Evolutionary conservation across 2,329 filamentous ascomycete genomes (phyloP).

Genomic region (Sclerotinia subarctica): DNA sequence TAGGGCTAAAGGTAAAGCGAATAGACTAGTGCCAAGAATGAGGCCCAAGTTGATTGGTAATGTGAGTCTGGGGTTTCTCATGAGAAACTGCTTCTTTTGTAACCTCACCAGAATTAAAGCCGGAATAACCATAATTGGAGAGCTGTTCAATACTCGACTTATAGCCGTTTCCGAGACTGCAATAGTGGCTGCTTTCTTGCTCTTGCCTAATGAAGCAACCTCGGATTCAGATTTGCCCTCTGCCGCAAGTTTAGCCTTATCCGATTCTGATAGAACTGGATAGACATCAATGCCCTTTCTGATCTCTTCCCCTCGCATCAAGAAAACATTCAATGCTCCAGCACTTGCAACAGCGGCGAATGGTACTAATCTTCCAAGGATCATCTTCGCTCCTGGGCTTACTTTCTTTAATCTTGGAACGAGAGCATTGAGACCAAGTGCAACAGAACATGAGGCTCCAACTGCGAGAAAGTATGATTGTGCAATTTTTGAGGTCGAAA

Average conservation of each 20-base stretch:
- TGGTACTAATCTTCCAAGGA: constrained; percentile 84
- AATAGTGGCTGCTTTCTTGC: constrained; percentile 79
- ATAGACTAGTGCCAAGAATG: constrained; percentile 82
- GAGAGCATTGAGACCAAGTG: constrained; percentile 83
- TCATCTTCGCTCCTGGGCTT: constrained; percentile 68
- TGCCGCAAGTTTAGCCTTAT: constrained; percentile 55
- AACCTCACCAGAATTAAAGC: constrained; percentile 80
- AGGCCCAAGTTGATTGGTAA: constrained; percentile 82
- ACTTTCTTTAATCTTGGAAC: constrained; percentile 80
- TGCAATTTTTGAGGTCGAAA: constrained; percentile 74
- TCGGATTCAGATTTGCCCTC: constrained; percentile 63
- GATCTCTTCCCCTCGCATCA: constrained; percentile 98
- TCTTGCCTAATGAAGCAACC: constrained; percentile 75
- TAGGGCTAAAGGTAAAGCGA: constrained; percentile 83
- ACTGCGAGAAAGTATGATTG: constrained; percentile 93
- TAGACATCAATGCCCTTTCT: constrained; percentile 88
- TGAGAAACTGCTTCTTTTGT: constrained; percentile 80
- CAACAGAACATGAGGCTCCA: constrained; percentile 88
- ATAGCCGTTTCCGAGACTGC: constrained; percentile 92
- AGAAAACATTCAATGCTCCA: constrained; percentile 88
- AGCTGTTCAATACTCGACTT: constrained; percentile 87
- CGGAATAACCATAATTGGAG: constrained; percentile 95
- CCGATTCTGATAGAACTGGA: constrained; percentile 69
- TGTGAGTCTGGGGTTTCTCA: constrained; percentile 70
- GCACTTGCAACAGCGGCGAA: constrained; percentile 94